Conservation (phyloP, 192 early-diverging fungal species). For the Helicostylum pulchrum region DNA sequence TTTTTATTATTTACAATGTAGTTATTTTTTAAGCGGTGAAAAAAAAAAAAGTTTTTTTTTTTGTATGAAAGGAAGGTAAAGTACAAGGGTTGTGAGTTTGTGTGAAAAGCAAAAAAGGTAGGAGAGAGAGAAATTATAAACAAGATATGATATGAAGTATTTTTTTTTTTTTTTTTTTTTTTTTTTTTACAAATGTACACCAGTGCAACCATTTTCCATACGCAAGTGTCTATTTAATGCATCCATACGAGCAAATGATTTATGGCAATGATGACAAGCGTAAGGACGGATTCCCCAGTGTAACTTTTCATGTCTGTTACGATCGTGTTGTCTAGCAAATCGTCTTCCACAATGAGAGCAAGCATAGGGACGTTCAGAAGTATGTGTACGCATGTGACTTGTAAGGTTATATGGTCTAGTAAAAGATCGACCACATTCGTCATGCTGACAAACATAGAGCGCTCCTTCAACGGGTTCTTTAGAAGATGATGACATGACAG, state of each 20-base stretch:
- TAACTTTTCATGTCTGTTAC: slow-evolving; percentile 78
- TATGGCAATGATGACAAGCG: slow-evolving; percentile 66
- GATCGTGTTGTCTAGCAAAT: slow-evolving; percentile 88
- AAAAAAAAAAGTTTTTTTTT: no score
- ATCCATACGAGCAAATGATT: slow-evolving; percentile 72
- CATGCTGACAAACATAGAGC: slow-evolving; percentile 18
- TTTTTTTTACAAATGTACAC: slow-evolving; percentile 8
- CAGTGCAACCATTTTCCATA: slow-evolving; percentile 31
- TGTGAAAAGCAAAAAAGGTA: not conserved
- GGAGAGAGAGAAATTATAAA: no score
- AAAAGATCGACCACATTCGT: slow-evolving; percentile 64
- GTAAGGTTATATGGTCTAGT: slow-evolving; percentile 73
- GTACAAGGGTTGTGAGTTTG: not conserved
- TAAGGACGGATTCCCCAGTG: slow-evolving; percentile 71
- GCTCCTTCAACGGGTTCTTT: slow-evolving; percentile 5
- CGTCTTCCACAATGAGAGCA: slow-evolving; percentile 69
- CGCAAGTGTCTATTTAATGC: slow-evolving; percentile 63
- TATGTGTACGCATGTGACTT: slow-evolving; percentile 71
- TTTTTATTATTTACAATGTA: slow-evolving; percentile 14
- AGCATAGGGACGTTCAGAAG: slow-evolving; percentile 65
- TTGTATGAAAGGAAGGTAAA: slow-evolving; percentile 1
- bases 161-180: slow-evolving; percentile 4
- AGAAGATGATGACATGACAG: not conserved
- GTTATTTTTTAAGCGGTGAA: no score
- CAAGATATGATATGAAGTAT: slow-evolving; percentile 9